Evolutionary conservation across 148 eudicot species (phyloP), one percentile per base, ranked within the genome.

Genomic region (Silene latifolia): DNA sequence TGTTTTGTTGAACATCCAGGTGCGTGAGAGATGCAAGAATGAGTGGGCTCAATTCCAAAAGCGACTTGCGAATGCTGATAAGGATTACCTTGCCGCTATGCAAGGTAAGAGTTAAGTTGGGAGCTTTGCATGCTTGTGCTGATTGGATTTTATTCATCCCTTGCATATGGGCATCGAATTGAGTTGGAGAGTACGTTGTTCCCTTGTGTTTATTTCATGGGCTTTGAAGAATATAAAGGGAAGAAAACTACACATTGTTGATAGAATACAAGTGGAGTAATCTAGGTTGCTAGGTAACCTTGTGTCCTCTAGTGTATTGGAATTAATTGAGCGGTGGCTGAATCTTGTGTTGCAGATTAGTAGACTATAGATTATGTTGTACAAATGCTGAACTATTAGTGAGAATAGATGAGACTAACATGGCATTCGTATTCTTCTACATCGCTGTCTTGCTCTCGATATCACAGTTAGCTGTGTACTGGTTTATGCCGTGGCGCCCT

Each of bases 41-140:
- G 98, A 93, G 83, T 93, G 98, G 98, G 86, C 87, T 12, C 79
- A 81, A 76, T 93, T 93, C 72, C 96, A 93, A 78, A 89, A 89
- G 29, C 96, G 93, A 11, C 93, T 93, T 61, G 88, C 89, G 1
- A 80, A 78, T 64, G 96, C 96, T 48, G 96, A 93, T 76, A 84
- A 85, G 80, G 83, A 79, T 59, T 93, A 90, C 85, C 77, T 90
- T 27, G 74, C n/a, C n/a, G n/a, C 83, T 18, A 88, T 86, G 74
- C 42, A 69, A 12, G 77, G 76, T 46, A 82, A 85, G 75, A 76
- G 71, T 59, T 81, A 71, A 80, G 39, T 20, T 4, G 14, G 25
- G 23, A 9, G 7, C 24, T 57, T 29, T 60, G n/a, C 2, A 20
- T 44, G 21, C 71, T 69, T 69, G 10, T 69, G 57, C 29, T 65